These are phyloP conservation scores for Nemophila menziesii DNA, from an alignment of 257 asterid species.

Conservation along the genomic window DNA sequence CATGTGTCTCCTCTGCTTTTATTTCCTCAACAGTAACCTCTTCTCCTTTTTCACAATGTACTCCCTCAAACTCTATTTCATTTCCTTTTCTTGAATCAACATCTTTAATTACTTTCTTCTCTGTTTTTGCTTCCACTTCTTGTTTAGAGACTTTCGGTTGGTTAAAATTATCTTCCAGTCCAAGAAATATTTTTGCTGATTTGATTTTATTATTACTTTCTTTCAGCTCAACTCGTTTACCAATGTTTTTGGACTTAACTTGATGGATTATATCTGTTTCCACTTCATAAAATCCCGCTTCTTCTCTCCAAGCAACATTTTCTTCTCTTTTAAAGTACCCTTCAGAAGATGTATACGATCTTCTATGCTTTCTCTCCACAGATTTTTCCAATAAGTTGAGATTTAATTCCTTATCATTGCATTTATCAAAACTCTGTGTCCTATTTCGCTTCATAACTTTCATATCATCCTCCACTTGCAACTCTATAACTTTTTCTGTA, in stretches of 20 bases:
- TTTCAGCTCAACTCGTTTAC: conserved; percentile 16
- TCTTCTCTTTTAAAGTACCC: conserved; percentile 16
- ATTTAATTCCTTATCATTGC: conserved; percentile 13
- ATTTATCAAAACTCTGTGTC: conserved; percentile 14
- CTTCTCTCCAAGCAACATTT: conserved; percentile 58
- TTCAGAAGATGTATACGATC: conserved; percentile 14
- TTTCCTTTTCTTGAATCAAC: conserved; percentile 18
- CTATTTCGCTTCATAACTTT: conserved; percentile 23
- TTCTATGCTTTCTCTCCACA: conserved; percentile 9
- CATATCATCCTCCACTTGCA: conserved; percentile 16
- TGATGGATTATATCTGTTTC: conserved; percentile 33
- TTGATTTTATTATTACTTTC: conserved; percentile 19
- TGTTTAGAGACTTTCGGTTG: conserved; percentile 17
- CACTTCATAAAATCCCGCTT: conserved; percentile 54
- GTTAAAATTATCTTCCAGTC: conserved; percentile 22
- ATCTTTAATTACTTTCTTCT: conserved; percentile 15
- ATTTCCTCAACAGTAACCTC: conserved; percentile 19
- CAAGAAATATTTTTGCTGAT: conserved; percentile 21
- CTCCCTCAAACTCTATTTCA: conserved; percentile 18
- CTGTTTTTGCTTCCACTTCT: conserved; percentile 15
- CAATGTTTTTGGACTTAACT: conserved; percentile 15
- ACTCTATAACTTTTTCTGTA: conserved; percentile 22
- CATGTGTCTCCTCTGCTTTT: conserved; percentile 12
- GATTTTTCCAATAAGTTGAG: conserved; percentile 17
- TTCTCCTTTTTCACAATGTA: conserved; percentile 24